phyloP scores from a whole-genome alignment of 805 yeast genomes.

The Lipomyces yamanashiensis region DNA sequence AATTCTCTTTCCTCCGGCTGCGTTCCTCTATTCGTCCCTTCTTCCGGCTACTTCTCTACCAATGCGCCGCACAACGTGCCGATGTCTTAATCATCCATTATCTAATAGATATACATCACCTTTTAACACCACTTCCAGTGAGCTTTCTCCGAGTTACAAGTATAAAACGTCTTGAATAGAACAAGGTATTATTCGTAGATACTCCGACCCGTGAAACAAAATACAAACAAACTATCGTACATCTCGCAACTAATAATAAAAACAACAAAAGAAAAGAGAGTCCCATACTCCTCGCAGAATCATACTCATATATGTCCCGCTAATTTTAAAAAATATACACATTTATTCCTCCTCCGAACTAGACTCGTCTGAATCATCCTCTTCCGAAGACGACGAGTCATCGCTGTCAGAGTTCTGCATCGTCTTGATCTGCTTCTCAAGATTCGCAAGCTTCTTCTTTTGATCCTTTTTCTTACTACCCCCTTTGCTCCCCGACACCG shows the following conservation, averaged over 20 bases:
- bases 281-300: too few species aligned
- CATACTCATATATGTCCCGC: too few species aligned
- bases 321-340: not conserved
- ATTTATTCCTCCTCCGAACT: constrained; percentile 37
- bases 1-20: not conserved
- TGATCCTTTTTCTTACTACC: constrained; percentile 59
- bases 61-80: not conserved
- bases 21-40: not conserved
- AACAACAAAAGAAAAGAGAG: not conserved
- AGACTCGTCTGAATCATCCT: constrained; percentile 34
- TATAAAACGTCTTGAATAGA: too few species aligned
- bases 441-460: constrained; percentile 66
- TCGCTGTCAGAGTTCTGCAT: constrained; percentile 42
- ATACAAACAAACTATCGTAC: not conserved
- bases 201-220: not conserved
- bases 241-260: not conserved
- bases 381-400: constrained; percentile 33
- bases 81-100: too few species aligned
- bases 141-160: too few species aligned
- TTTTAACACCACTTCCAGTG: too few species aligned
- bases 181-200: not conserved
- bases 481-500: constrained; percentile 16
- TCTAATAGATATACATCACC: too few species aligned
- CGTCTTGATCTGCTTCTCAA: constrained; percentile 76
- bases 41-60: too few species aligned